Conservation (phyloP, 2,329 filamentous ascomycete species). For the Cercospora nicotianae region DNA sequence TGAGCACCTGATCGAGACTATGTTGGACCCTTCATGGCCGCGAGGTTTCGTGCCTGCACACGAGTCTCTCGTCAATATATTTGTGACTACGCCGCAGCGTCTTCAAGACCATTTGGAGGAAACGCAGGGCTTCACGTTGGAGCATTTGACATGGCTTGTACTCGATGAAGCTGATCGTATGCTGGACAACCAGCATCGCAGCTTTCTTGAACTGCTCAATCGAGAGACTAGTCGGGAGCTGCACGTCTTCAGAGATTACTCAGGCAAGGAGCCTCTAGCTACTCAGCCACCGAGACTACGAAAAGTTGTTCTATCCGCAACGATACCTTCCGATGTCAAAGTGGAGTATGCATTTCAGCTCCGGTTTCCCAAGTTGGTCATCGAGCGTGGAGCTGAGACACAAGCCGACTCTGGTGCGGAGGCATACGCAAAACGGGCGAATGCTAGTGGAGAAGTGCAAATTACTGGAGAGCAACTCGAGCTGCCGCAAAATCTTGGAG, state of each 20-base stretch:
- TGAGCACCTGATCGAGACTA: slow-evolving; percentile 34
- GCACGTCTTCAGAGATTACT: slow-evolving; percentile 13
- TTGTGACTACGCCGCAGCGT: slow-evolving; percentile 88
- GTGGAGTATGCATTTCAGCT: slow-evolving; percentile 74
- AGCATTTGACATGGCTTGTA: slow-evolving; percentile 80
- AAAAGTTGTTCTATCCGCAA: slow-evolving; percentile 87
- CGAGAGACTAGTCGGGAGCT: slow-evolving; percentile 25
- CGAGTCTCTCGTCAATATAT: slow-evolving; percentile 75
- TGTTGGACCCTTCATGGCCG: slow-evolving; percentile 7
- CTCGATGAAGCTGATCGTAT: slow-evolving; percentile 94
- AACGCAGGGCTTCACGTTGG: slow-evolving; percentile 77
- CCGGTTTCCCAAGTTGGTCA: slow-evolving; percentile 70
- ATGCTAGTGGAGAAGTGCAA: slow-evolving; percentile 24
- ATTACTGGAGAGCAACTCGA: slow-evolving; percentile 48
- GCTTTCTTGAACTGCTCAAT: slow-evolving; percentile 33
- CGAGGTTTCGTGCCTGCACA: slow-evolving; percentile 57
- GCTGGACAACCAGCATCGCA: slow-evolving; percentile 63
- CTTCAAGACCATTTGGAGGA: slow-evolving; percentile 86
- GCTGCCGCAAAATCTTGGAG: slow-evolving; percentile 55
- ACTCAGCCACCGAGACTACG: slow-evolving; percentile 30
- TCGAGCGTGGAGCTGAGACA: slow-evolving; percentile 61
- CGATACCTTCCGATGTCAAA: slow-evolving; percentile 83
- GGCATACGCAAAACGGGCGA: slow-evolving; percentile 16
- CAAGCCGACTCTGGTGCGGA: slow-evolving; percentile 24
- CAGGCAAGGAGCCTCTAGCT: neutral